Evolutionary conservation across 2,329 filamentous ascomycete genomes (phyloP).

Genomic region (Byssochlamys sp.): DNA sequence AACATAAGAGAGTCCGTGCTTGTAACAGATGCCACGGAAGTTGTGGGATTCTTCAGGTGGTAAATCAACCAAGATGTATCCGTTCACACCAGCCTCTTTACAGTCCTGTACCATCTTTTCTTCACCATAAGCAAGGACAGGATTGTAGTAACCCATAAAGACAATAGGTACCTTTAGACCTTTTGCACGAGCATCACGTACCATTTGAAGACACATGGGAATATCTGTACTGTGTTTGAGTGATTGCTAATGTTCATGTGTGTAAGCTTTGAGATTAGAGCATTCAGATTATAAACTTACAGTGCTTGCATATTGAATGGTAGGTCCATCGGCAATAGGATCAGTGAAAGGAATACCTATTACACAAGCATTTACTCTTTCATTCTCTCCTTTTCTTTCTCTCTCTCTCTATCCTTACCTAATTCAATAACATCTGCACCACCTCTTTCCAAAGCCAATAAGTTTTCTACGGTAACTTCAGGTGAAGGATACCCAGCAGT

Average conservation of each 20-base stretch:
- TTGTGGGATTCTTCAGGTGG: slow-evolving; percentile 88
- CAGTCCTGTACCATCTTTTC: slow-evolving; percentile 77
- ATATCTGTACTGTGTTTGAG: too few relatives aligned
- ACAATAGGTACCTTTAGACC: slow-evolving; percentile 76
- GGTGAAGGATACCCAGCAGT: slow-evolving; percentile 82
- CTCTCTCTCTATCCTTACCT: too few relatives aligned
- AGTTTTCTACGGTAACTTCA: slow-evolving; percentile 69
- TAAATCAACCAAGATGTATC: slow-evolving; percentile 92
- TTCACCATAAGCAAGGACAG: slow-evolving; percentile 85
- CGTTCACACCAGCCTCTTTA: slow-evolving; percentile 75
- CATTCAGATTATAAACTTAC: too few relatives aligned
- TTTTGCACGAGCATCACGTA: slow-evolving; percentile 64
- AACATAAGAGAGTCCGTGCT: slow-evolving; percentile 92
- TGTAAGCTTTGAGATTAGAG: too few relatives aligned
- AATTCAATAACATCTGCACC: slow-evolving; percentile 51
- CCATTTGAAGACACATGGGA: slow-evolving; percentile 79
- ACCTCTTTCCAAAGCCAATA: slow-evolving; percentile 83
- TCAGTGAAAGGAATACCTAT: slow-evolving; percentile 95
- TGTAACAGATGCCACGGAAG: too few relatives aligned
- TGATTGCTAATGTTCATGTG: too few relatives aligned
- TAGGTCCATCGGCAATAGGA: slow-evolving; percentile 93
- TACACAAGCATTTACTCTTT: slow-evolving; percentile 91
- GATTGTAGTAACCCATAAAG: slow-evolving; percentile 99
- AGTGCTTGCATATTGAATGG: slow-evolving; percentile 91
- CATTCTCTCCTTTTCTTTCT: too few relatives aligned